Evolutionary conservation across 176 grass and related monocot species (phyloP).

Genomic region (Avena sativa): DNA sequence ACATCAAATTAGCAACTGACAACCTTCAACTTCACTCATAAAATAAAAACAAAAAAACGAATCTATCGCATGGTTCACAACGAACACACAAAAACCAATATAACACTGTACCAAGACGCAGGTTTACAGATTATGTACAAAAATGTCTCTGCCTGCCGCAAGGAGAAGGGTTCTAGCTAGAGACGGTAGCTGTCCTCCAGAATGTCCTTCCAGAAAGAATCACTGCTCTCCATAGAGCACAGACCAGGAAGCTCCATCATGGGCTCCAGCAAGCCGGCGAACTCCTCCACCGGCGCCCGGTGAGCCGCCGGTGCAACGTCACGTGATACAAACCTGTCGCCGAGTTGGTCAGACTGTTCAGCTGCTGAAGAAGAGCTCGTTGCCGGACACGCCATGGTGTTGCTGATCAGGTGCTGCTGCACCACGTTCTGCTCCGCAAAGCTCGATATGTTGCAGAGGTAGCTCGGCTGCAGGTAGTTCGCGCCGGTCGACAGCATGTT

Average conservation of each 20-base stretch:
- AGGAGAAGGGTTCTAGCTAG: neutral
- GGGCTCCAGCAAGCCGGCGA: conserved; percentile 32
- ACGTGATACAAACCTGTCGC: neutral
- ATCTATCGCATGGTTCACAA: neutral
- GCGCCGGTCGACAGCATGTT: neutral
- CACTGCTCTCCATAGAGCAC: conserved; percentile 43
- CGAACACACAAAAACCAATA: neutral
- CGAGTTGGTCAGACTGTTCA: neutral
- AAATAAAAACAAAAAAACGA: neutral
- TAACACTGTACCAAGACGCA: neutral
- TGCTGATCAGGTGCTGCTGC: neutral
- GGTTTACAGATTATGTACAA: conserved; percentile 22
- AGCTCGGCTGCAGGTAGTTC: conserved; percentile 26
- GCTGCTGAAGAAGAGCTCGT: neutral
- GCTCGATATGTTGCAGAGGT: neutral
- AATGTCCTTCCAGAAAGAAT: conserved; percentile 46
- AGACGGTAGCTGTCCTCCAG: conserved; percentile 21
- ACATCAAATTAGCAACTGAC: neutral
- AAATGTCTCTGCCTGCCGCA: neutral
- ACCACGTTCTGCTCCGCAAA: conserved; percentile 6
- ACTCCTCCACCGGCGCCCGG: neutral
- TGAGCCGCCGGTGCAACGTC: neutral
- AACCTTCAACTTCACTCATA: neutral
- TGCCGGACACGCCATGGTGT: neutral
- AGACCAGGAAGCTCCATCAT: conserved; percentile 12